Evolutionary conservation across 2,329 filamentous ascomycete species (phyloP).

Genomic region (Beauveria brongniartii): DNA sequence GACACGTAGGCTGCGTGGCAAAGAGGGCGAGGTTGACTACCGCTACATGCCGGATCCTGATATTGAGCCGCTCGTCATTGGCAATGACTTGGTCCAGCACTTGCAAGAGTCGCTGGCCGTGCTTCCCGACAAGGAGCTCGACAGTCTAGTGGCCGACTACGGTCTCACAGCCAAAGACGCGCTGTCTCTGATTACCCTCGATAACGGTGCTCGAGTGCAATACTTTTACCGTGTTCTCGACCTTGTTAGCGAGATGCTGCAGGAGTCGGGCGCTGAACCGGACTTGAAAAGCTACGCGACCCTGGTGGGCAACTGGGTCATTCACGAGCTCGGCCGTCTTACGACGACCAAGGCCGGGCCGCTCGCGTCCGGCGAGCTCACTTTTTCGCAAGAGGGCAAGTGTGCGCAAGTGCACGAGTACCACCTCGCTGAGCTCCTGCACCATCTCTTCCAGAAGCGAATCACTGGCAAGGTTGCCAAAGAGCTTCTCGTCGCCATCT

Average conservation of each 20-base stretch:
- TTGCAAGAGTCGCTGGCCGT: constrained; percentile 57
- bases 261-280: constrained; percentile 12
- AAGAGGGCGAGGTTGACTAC: constrained; percentile 96
- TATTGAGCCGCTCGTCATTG: constrained; percentile 70
- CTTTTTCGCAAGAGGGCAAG: constrained; percentile 37
- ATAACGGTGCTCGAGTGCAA: constrained; percentile 71
- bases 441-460: constrained; percentile 36
- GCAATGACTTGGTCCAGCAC: constrained; percentile 57
- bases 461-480: constrained; percentile 52
- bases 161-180: constrained; percentile 75
- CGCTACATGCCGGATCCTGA: constrained; percentile 98
- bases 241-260: constrained; percentile 28
- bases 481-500: constrained; percentile 46
- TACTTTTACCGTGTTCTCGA: constrained; percentile 68
- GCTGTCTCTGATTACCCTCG: constrained; percentile 65
- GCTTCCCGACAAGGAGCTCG: constrained; percentile 63
- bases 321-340: constrained; percentile 67
- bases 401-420: constrained; percentile 37
- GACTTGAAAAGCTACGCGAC: constrained; percentile 32
- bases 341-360: constrained; percentile 41
- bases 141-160: constrained; percentile 53
- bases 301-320: constrained; percentile 56
- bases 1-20: constrained; percentile 75
- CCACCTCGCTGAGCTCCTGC: constrained; percentile 43
- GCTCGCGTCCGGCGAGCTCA: constrained; percentile 34